Evolutionary conservation across 2,329 filamentous ascomycete species (phyloP), one percentile per base, ranked within the genome.

Genomic region (Ophiostoma triangulosporum): DNA sequence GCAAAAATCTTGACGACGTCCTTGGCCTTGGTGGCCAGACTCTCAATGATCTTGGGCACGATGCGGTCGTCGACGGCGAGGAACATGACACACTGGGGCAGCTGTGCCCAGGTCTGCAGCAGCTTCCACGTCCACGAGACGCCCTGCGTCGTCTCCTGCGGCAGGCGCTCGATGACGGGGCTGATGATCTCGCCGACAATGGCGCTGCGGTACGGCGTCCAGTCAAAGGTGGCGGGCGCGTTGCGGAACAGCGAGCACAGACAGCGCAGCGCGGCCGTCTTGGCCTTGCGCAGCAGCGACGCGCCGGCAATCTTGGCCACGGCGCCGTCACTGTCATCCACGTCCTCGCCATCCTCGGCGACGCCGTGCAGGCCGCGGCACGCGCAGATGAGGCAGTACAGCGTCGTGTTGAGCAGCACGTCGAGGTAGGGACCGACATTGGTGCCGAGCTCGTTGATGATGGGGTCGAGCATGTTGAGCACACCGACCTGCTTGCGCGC

Each of bases 1-100:
- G 90, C 80, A 64, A 88, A 95, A 0, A 86, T 69, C 63, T 90
- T 93, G 54, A 98, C 90, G 54, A 89, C 84, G 57, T 91, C 86
- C 65, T 93, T 67, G 53, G 62, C 62, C 36, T 80, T 91, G 46
- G 78, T 74, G 4, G 75, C 74, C 26, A 98, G 70, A 60, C 84
- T 86, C 58, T 87, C 81, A 38, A 88, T 78, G 15, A 95, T 69
- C 60, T 83, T 82, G 15, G 73, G 73, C 29, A 97, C 64, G n/a
- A 91, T 72, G 15, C 82, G 77, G 7, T 76, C 66, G 12, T 84
- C 78, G 35, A 73, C 65, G 3, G 66, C 66, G 7, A 98, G 73
- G 61, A 93, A 87, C 6, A 82, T 64, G 1, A 83, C 81, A 1
- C 81, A 83, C 57, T 74, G 76, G 0, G 80, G 73, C 22, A 84